Conservation (phyloP, 768 basidiomycete species). For the Serpula lacrymans region DNA sequence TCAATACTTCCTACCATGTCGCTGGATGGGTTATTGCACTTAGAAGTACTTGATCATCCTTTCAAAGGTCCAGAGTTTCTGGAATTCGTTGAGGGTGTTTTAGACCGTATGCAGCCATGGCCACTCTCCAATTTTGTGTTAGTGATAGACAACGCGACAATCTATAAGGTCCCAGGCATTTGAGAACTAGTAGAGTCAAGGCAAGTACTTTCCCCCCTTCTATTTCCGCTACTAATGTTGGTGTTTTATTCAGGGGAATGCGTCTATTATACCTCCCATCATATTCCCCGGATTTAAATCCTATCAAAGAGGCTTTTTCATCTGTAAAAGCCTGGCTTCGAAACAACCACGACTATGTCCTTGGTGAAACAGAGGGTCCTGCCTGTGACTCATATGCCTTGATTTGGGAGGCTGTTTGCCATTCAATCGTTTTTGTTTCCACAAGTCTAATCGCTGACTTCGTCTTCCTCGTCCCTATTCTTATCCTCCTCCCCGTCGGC, state of each 20-base stretch:
- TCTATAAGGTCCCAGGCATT: constrained; percentile 28
- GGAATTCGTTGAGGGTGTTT: constrained; percentile 15
- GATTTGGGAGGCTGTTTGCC: no score
- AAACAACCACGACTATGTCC: no score
- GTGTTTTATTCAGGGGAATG: no score
- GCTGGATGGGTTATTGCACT: constrained; percentile 18
- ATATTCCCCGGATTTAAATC: constrained; percentile 40
- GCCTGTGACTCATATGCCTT: no score
- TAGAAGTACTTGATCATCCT: constrained; percentile 15
- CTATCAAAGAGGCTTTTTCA: constrained; percentile 38
- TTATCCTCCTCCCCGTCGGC: no score
- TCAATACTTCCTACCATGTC: constrained; percentile 26
- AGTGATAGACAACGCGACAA: constrained; percentile 36
- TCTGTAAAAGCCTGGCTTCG: constrained; percentile 19
- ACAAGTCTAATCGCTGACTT: no score
- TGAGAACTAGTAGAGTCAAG: constrained; percentile 24
- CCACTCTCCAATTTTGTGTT: constrained; percentile 32
- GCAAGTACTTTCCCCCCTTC: constrained; percentile 18
- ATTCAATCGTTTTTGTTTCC: no score
- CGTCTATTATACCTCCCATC: constrained; percentile 30
- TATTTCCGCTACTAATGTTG: constrained; percentile 18
- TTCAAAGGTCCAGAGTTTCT: constrained; percentile 13
- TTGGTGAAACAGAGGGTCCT: no score
- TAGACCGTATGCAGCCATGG: constrained; percentile 21
- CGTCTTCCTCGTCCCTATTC: no score